phyloP scores from a whole-genome alignment of 2,329 filamentous ascomycete species.

The Colletotrichum cordylinicola region DNA sequence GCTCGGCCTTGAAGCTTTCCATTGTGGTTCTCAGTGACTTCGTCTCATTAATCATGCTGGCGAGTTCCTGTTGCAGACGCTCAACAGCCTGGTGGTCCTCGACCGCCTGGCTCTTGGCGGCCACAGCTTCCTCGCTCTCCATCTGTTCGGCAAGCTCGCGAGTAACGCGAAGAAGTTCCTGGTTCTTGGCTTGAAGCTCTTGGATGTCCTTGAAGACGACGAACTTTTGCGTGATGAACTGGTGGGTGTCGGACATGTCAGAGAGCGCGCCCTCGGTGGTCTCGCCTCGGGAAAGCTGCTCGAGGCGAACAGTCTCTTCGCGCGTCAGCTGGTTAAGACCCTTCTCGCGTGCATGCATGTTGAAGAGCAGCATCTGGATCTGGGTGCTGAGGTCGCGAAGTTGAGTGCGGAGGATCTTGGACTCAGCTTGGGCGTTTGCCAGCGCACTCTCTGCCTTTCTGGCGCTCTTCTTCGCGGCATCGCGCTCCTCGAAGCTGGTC shows the following conservation, averaged over 20 bases:
- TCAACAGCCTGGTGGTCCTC: constrained; percentile 76
- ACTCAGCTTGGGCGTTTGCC: constrained; percentile 68
- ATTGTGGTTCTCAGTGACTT: constrained; percentile 81
- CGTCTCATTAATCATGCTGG: constrained; percentile 82
- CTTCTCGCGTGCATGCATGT: constrained; percentile 82
- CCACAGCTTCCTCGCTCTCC: constrained; percentile 86
- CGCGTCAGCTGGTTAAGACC: constrained; percentile 74
- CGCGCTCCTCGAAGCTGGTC: constrained; percentile 80
- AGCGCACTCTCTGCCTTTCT: constrained; percentile 81
- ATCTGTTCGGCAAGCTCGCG: constrained; percentile 86
- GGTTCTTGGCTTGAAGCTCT: constrained; percentile 87
- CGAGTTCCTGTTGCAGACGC: constrained; percentile 73
- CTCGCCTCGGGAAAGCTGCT: constrained; percentile 79
- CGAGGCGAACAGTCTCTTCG: constrained; percentile 76
- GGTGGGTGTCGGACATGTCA: constrained; percentile 83
- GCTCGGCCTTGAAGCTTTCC: constrained; percentile 92
- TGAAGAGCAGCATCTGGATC: constrained; percentile 88
- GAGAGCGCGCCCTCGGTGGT: constrained; percentile 73
- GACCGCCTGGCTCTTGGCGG: constrained; percentile 66
- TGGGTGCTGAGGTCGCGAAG: constrained; percentile 89
- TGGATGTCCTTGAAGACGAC: constrained; percentile 86
- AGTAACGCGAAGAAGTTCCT: constrained; percentile 81
- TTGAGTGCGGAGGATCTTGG: constrained; percentile 82
- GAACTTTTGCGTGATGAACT: constrained; percentile 88
- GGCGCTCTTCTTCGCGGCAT: constrained; percentile 77